phyloP scores from a whole-genome alignment of 2,329 filamentous ascomycete genomes.

The Aspergillus puulaauensis region DNA sequence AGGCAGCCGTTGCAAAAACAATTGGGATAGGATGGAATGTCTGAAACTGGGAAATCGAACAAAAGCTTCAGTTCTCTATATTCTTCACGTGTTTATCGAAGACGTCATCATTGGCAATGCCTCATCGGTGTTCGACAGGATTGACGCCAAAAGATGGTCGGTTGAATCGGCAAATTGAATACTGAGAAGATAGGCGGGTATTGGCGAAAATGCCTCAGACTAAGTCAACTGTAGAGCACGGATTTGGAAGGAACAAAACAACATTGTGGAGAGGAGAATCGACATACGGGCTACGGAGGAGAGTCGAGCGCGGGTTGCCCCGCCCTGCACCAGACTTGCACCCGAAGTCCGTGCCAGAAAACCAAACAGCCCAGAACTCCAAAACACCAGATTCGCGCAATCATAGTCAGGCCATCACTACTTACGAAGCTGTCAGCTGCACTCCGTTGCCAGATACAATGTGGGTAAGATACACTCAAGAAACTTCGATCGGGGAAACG shows the following conservation, averaged over 20 bases:
- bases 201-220: neutral
- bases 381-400: no score
- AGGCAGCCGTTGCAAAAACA: no score
- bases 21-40: neutral
- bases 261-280: neutral
- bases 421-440: no score
- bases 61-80: neutral
- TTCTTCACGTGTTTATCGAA: neutral
- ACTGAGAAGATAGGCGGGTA: neutral
- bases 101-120: neutral
- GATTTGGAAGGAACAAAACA: neutral
- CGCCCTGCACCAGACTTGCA: neutral
- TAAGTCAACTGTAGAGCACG: neutral
- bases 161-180: neutral
- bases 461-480: no score
- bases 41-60: neutral
- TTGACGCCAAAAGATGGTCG: neutral
- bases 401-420: no score
- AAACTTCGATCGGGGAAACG: no score
- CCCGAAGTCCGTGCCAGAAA: neutral
- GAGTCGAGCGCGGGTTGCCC: neutral
- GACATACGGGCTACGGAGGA: neutral
- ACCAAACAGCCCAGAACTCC: no score
- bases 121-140: constrained; percentile 1
- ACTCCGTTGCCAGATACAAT: no score